Percentiles rank a stretch among this genome's conserved stretches.
These are phyloP conservation scores for Lindgomyces ingoldianus DNA, from an alignment of 495 filamentous ascomycete genomes.

Conservation along the genomic window DNA sequence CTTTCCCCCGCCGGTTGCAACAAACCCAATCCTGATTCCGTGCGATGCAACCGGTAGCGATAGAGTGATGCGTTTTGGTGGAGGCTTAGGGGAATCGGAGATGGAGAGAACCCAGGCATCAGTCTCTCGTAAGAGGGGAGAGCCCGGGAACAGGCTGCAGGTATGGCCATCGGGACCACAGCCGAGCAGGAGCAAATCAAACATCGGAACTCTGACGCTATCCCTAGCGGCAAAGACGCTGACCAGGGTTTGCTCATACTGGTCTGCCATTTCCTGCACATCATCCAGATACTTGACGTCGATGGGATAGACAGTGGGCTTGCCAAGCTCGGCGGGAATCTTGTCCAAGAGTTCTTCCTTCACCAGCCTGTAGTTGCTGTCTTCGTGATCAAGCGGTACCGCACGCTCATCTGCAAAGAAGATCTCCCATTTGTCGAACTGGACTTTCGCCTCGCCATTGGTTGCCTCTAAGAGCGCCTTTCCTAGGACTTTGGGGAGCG, in stretches of 20 bases:
- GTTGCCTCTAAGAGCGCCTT: constrained; percentile 67
- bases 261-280: constrained; percentile 86
- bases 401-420: constrained; percentile 98
- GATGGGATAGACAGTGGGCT: constrained; percentile 76
- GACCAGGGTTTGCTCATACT: constrained; percentile 89
- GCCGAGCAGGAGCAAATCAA: constrained; percentile 89
- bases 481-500: constrained; percentile 83
- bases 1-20: constrained; percentile 86
- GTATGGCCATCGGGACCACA: constrained; percentile 96
- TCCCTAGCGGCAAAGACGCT: constrained; percentile 51
- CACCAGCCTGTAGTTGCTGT: constrained; percentile 90
- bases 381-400: constrained; percentile 84
- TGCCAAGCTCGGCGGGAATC: constrained; percentile 64
- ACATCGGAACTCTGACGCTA: constrained; percentile 68
- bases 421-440: constrained; percentile 90
- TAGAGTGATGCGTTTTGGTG: constrained; percentile 84
- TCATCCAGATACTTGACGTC: constrained; percentile 72
- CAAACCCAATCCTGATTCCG: constrained; percentile 80
- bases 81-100: constrained; percentile 91
- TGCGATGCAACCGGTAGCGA: constrained; percentile 87
- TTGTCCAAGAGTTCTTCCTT: constrained; percentile 86
- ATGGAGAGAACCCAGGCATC: constrained; percentile 91
- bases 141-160: constrained; percentile 91
- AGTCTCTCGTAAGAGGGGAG: constrained; percentile 80
- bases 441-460: constrained; percentile 60